Conservation (phyloP, 208 protist species). For the Willaertia magna region DNA sequence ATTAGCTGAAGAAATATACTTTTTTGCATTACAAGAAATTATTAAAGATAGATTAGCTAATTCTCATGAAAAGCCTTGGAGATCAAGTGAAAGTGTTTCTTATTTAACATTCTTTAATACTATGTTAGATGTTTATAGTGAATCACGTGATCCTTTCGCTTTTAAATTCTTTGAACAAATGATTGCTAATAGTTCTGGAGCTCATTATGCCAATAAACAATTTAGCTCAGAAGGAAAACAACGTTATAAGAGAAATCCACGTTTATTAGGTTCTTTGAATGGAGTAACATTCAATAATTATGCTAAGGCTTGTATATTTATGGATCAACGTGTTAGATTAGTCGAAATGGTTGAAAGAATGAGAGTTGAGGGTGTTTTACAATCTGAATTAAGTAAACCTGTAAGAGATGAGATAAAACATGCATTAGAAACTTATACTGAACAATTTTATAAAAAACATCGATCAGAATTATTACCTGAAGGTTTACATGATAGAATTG, state of each 20-base stretch:
- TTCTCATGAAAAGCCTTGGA: background rate
- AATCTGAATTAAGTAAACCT: background rate
- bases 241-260: background rate
- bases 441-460: background rate
- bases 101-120: background rate
- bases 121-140: background rate
- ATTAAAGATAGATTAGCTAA: background rate
- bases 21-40: background rate
- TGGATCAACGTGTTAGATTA: background rate
- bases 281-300: background rate
- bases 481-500: background rate
- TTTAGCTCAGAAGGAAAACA: background rate
- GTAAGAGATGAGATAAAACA: background rate
- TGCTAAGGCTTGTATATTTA: slow-evolving; percentile 3
- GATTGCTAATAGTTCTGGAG: background rate
- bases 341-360: background rate
- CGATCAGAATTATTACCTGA: background rate
- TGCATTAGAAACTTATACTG: background rate
- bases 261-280: background rate
- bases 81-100: background rate
- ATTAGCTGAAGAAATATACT: slow-evolving; percentile 12
- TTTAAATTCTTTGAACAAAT: background rate
- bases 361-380: slow-evolving; percentile 6
- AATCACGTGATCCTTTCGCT: background rate
- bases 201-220: background rate